Base-by-base conservation (phyloP, 2,329 filamentous ascomycete genomes). In the Pseudopyrenochaeta lycopersici region DNA sequence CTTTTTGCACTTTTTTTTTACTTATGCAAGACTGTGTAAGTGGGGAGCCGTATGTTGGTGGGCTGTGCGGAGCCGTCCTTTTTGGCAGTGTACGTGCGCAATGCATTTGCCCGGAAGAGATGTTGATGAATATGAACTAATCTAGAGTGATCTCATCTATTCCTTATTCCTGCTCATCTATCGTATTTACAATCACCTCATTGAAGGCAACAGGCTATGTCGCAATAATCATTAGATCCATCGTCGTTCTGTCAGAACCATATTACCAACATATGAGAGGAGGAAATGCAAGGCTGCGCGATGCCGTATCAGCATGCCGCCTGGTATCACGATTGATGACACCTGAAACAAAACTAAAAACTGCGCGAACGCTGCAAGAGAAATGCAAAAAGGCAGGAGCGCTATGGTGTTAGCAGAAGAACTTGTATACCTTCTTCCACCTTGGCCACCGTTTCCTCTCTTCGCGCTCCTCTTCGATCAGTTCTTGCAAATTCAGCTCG, bases 391-490 rank as follows among this genome's bases (percentile, higher is more conserved):
- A 15, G 29, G 23, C 42, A 43, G 44, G 41, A 12, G 23, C 27
- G 40, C 23, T 17, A 6, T 7, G 29, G 30, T 29, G 18, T 67
- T 64, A 82, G 58, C 80, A 82, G 39, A 81, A 77, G 53, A 77
- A 78, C 60, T 81, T 82, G 64, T 81, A 82, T 4, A 75, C 65
- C 56, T 76, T 78, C 73, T 80, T 82, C 80, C 80, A 82, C 50
- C 38, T 68, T 10, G 80, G 80, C 80, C 80, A 82, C 12, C 64
- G 63, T 29, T 82, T 84, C 66, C 82, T 81, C 78, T 97, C 92
- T 46, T 90, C 88, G 33, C 82, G 79, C 80, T 97, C 94, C 74
- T 96, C 90, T 36, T 88, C 88, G 44, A 96, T 81, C 44, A 98
- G 78, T 54, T 90, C 85, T 23, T 88, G 86, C 39, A 97, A 78